Conservation (phyloP, 2,329 filamentous ascomycete genomes). For the Chaetomiaceae sp. region DNA sequence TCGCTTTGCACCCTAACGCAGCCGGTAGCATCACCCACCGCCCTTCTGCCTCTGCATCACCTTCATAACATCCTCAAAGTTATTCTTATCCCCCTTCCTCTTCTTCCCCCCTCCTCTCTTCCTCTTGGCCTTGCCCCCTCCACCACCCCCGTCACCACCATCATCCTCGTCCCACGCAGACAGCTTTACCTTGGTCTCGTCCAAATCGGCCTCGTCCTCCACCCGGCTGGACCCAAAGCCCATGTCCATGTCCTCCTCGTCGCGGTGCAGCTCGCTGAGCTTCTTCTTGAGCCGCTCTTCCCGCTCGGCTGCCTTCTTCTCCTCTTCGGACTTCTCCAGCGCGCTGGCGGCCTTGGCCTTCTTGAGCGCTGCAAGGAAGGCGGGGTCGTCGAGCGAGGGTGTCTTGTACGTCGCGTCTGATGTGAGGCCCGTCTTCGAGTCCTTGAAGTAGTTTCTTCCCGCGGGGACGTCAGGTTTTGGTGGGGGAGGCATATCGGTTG, state of each 20-base stretch:
- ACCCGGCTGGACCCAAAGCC: conserved; percentile 85
- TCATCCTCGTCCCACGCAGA: conserved; percentile 52
- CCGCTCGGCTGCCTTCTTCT: conserved; percentile 42
- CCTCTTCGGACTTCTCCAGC: conserved; percentile 35
- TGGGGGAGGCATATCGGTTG: conserved; percentile 41
- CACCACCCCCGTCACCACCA: conserved; percentile 41
- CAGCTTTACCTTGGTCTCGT: conserved; percentile 60
- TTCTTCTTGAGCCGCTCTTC: conserved; percentile 68
- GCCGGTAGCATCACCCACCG: conserved; percentile 20
- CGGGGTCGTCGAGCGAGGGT: conserved; percentile 63
- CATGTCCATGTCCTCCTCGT: conserved; percentile 88
- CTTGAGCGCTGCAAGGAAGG: conserved; percentile 76
- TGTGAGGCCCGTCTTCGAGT: conserved; percentile 48
- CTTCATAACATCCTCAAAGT: conserved; percentile 69
- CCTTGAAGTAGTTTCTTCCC: conserved; percentile 58
- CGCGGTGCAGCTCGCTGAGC: conserved; percentile 66
- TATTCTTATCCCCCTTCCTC: conserved; percentile 73
- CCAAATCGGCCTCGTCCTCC: conserved; percentile 81
- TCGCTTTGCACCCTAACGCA: no score
- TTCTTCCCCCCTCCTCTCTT: conserved; percentile 70
- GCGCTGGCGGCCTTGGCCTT: conserved; percentile 66
- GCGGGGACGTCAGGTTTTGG: conserved; percentile 33
- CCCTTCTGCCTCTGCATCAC: conserved; percentile 60
- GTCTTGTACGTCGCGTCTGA: conserved; percentile 46
- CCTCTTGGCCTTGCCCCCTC: conserved; percentile 47